Conservation (phyloP, 148 eudicot genomes). For the Vaccinium myrtillus region DNA sequence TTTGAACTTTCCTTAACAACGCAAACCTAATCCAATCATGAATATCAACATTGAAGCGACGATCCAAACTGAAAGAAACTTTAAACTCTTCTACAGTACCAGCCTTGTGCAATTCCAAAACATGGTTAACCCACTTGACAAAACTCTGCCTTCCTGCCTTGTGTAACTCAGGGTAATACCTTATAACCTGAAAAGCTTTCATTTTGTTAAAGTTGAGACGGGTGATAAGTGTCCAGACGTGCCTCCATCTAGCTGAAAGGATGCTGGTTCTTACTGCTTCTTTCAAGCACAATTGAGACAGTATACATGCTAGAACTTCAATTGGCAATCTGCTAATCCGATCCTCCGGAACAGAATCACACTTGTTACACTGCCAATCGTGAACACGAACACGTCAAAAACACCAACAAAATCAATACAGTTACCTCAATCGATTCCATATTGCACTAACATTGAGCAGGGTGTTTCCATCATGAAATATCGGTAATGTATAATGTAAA, state of each 20-base stretch:
- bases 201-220: not conserved
- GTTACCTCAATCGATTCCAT: too few species aligned
- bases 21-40: constrained; percentile 3
- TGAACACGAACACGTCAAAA: too few species aligned
- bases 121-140: constrained; percentile 10
- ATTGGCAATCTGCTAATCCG: not conserved
- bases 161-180: not conserved
- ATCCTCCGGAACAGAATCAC: too few species aligned
- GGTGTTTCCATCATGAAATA: too few species aligned
- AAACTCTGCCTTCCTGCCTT: not conserved
- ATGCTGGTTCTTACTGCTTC: too few species aligned
- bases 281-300: too few species aligned
- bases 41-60: not conserved
- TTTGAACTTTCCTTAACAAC: not conserved
- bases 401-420: too few species aligned
- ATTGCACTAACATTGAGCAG: too few species aligned
- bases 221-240: not conserved
- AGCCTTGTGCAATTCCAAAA: not conserved
- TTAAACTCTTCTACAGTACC: not conserved
- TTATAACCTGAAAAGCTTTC: not conserved
- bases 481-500: too few species aligned
- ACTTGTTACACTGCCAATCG: too few species aligned
- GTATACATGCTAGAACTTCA: not conserved
- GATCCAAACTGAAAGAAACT: not conserved
- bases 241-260: not conserved